These are phyloP conservation scores for Boletellus sp. DNA, from an alignment of 1,284 basidiomycete genomes.

Conservation along the genomic window DNA sequence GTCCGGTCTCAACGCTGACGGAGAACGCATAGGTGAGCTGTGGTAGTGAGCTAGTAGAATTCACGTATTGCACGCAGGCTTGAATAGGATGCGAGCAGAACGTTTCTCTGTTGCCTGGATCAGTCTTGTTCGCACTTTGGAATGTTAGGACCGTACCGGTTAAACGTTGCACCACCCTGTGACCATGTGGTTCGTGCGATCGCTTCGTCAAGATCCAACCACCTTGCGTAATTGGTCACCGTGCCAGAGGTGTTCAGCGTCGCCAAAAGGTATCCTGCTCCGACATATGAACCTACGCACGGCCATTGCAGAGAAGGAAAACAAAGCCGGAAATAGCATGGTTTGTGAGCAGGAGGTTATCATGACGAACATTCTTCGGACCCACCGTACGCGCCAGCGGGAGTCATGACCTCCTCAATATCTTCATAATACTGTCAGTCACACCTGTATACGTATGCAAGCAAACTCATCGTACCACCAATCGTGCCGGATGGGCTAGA, in stretches of 20 bases:
- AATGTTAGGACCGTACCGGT: conserved; percentile 39
- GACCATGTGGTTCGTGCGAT: conserved; percentile 58
- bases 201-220: conserved; percentile 65
- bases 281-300: conserved; percentile 59
- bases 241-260: conserved; percentile 42
- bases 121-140: neutral
- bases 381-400: conserved; percentile 62
- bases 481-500: conserved; percentile 56
- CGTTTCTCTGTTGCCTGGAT: conserved; percentile 44
- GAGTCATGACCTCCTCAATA: conserved; percentile 49
- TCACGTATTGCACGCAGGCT: conserved; percentile 57
- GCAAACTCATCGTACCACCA: conserved; percentile 39
- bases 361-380: conserved; percentile 1
- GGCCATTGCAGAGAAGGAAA: neutral
- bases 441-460: neutral
- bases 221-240: conserved; percentile 53
- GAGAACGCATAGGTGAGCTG: conserved; percentile 52
- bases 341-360: neutral
- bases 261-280: conserved; percentile 59
- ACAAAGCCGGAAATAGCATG: neutral
- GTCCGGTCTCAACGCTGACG: conserved; percentile 40
- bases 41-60: conserved; percentile 36
- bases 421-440: conserved; percentile 37
- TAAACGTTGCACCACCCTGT: conserved; percentile 42
- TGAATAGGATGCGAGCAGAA: conserved; percentile 66